A percentile compares a stretch with the other conserved stretches of the same genome.
phyloP scores from a whole-genome alignment of 2,329 filamentous ascomycete genomes.

The Hymenoscyphus fructigenus region DNA sequence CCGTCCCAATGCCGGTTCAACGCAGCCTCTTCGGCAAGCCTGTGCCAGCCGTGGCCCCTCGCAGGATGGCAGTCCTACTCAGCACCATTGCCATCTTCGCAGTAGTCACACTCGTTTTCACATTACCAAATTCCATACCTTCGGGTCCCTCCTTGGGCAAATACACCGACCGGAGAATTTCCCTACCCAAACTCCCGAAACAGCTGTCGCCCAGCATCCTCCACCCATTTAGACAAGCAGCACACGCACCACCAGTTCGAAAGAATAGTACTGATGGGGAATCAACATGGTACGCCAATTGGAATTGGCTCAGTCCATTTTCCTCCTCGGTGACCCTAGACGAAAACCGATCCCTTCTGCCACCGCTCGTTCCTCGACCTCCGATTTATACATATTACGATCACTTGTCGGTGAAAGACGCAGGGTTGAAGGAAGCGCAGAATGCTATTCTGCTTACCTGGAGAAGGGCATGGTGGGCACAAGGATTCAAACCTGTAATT shows the following conservation, averaged over 20 bases:
- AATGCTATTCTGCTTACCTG: slow-evolving; percentile 79
- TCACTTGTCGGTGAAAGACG: slow-evolving; percentile 59
- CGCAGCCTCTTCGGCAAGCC: slow-evolving; percentile 49
- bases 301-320: slow-evolving; percentile 89
- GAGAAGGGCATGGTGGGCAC: slow-evolving; percentile 93
- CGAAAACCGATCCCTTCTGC: slow-evolving; percentile 79
- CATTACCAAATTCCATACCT: slow-evolving; percentile 50
- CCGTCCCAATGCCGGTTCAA: slow-evolving; percentile 46
- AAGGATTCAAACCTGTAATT: slow-evolving; percentile 85
- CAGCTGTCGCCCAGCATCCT: slow-evolving; percentile 44
- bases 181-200: slow-evolving; percentile 48
- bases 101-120: slow-evolving; percentile 53
- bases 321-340: slow-evolving; percentile 78
- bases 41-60: slow-evolving; percentile 50
- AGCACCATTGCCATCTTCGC: slow-evolving; percentile 52
- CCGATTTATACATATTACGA: slow-evolving; percentile 93
- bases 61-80: slow-evolving; percentile 53
- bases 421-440: slow-evolving; percentile 68
- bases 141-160: slow-evolving; percentile 49
- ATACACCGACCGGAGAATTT: slow-evolving; percentile 50
- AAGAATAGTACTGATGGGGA: slow-evolving; percentile 77
- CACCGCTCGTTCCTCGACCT: slow-evolving; percentile 67
- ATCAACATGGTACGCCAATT: slow-evolving; percentile 83
- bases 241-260: slow-evolving; percentile 71
- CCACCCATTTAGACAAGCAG: slow-evolving; percentile 67